Conservation (phyloP, 2,329 filamentous ascomycete genomes). For the Sarocladium oryzae region DNA sequence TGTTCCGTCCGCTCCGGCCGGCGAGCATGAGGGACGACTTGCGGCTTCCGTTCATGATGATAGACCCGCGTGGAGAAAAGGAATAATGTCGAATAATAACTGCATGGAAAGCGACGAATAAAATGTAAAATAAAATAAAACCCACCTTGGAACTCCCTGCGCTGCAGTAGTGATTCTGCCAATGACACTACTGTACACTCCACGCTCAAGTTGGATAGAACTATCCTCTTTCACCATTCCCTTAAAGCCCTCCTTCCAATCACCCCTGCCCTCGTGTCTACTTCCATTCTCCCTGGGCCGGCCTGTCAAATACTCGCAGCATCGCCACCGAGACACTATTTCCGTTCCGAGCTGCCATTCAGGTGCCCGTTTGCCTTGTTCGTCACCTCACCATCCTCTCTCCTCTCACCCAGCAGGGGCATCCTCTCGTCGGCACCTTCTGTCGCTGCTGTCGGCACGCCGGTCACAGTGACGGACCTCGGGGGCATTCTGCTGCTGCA, state of each 20-base stretch:
- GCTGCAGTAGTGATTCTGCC: background rate
- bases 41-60: no score
- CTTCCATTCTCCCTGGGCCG: background rate
- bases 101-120: background rate
- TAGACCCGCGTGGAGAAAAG: no score
- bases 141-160: background rate
- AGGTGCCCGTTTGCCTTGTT: constrained; percentile 8
- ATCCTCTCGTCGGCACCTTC: constrained; percentile 21
- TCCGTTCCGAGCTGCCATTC: constrained; percentile 18
- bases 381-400: constrained; percentile 15
- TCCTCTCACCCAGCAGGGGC: constrained; percentile 21
- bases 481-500: constrained; percentile 15
- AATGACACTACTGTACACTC: background rate
- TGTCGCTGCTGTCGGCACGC: constrained; percentile 10
- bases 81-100: background rate
- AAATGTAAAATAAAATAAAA: no score
- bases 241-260: background rate
- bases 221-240: background rate
- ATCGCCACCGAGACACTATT: background rate
- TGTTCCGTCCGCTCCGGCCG: no score
- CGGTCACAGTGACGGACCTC: constrained; percentile 17
- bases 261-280: background rate
- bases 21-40: no score
- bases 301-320: background rate
- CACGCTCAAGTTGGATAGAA: background rate